Evolutionary conservation across 257 asterid species (phyloP).

Genomic region (Scutellaria galericulata): DNA sequence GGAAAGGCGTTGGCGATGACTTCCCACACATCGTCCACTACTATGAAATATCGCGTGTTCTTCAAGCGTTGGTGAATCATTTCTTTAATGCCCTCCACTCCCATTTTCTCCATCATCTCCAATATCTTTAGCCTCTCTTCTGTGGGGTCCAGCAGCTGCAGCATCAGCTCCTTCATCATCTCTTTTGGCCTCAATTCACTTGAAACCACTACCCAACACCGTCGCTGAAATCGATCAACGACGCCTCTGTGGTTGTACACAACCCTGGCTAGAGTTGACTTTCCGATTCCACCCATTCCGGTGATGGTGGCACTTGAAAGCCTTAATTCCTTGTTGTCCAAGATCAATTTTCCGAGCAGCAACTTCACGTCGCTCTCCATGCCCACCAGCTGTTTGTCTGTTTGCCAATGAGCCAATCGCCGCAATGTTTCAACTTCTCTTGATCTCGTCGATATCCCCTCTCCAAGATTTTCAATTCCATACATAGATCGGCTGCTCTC

Average conservation of each 20-base stretch:
- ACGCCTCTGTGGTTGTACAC: constrained; percentile 19
- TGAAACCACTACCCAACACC: constrained; percentile 35
- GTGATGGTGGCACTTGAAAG: background rate
- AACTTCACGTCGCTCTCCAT: background rate
- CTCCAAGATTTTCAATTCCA: background rate
- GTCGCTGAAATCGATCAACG: background rate
- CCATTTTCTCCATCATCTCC: background rate
- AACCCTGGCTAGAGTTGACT: background rate
- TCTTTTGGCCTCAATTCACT: constrained; percentile 21
- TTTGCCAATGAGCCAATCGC: background rate
- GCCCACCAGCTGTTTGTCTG: constrained; percentile 5
- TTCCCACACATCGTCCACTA: constrained; percentile 27
- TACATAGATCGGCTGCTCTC: background rate
- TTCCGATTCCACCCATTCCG: background rate
- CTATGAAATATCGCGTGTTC: constrained; percentile 4
- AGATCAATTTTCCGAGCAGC: background rate
- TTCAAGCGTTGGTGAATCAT: background rate
- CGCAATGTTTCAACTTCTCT: background rate
- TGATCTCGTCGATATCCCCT: background rate
- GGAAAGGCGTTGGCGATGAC: constrained; percentile 29
- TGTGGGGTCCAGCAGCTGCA: background rate
- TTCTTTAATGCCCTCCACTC: background rate
- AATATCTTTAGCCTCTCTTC: background rate
- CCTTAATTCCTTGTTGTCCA: background rate
- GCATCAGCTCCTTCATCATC: background rate